Evolutionary conservation across 83 land plant species (phyloP), one percentile per base, ranked within the genome.

Genomic region (Picea abies): DNA sequence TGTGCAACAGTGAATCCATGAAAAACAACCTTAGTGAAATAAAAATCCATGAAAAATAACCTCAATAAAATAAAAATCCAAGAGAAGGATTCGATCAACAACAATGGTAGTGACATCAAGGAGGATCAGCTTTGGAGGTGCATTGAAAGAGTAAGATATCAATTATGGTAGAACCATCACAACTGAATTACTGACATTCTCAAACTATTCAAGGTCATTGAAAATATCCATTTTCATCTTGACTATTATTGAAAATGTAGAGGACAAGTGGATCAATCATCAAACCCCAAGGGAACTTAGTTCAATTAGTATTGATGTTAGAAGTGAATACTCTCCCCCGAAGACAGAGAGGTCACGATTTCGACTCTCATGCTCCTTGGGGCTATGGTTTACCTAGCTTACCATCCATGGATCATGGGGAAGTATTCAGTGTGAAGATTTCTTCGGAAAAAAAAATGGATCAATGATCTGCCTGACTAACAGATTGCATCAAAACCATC

Each of bases 111-210:
- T 87, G 37, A 96, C 99, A 88, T 98, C 99, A 71, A 96, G 94
- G 41, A 98, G 93, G 23, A 85, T 93, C 58, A 98, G 96, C 84
- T 93, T 94, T 25, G 99, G 99, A 44, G 85, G 93, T 20, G 99
- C 89, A 66, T 92, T 91, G 76, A 98, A 93, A 39, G 98, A 92
- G 80, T 96, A 98, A 20, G 99, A 93, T 41, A 98, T 87, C 75
- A 98, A 89, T 49, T 97, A 98, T 15, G 99, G 99, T 79, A 96
- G 99, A 85, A 98, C 92, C 99, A 98, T 98, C 58, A 98, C 95
- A 82, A 98, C 91, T 1, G 98, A 93, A 84, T 96, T 98, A 60
- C 90, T 90, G 23, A 98, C 98, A 86, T 88, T 94, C 83, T 98
- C 99, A 32, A 32, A 81, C 99, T 81, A 81, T 94, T 90, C 82